Percentiles rank a stretch among this genome's conserved stretches.
phyloP scores from a whole-genome alignment of 495 filamentous ascomycete species.

The Lasiosphaeria ovina region DNA sequence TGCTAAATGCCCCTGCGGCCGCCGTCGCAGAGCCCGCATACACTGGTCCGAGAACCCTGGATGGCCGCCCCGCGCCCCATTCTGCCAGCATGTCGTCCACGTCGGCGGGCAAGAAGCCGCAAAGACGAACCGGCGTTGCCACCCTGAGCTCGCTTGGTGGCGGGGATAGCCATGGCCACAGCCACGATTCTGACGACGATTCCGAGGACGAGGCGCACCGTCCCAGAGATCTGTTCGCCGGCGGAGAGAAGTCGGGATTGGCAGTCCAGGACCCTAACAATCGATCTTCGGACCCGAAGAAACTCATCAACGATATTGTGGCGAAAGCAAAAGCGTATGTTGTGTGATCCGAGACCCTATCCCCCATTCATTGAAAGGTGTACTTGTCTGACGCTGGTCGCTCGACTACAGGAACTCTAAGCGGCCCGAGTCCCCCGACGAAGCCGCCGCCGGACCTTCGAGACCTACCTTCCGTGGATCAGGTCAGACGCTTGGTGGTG shows the following conservation, averaged over 20 bases:
- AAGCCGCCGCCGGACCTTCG: constrained; percentile 46
- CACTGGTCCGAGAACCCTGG: constrained; percentile 55
- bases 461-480: constrained; percentile 68
- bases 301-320: constrained; percentile 74
- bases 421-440: constrained; percentile 49
- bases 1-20: constrained; percentile 9
- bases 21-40: constrained; percentile 38
- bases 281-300: constrained; percentile 56
- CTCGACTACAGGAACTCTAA: constrained; percentile 36
- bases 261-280: constrained; percentile 83
- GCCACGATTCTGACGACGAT: constrained; percentile 54
- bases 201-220: constrained; percentile 60
- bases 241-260: constrained; percentile 93
- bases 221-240: constrained; percentile 83
- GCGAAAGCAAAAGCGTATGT: constrained; percentile 76
- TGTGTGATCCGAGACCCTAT: not conserved
- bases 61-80: constrained; percentile 52
- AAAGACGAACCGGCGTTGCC: constrained; percentile 52
- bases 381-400: constrained; percentile 10
- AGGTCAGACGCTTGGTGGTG: constrained; percentile 85
- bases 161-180: constrained; percentile 28
- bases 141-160: constrained; percentile 57
- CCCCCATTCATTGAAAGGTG: not conserved
- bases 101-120: constrained; percentile 39
- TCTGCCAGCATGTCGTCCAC: constrained; percentile 36